Evolutionary conservation across 2,329 filamentous ascomycete genomes (phyloP), one percentile per base, ranked within the genome.

Genomic region (Acrodontium crateriforme): DNA sequence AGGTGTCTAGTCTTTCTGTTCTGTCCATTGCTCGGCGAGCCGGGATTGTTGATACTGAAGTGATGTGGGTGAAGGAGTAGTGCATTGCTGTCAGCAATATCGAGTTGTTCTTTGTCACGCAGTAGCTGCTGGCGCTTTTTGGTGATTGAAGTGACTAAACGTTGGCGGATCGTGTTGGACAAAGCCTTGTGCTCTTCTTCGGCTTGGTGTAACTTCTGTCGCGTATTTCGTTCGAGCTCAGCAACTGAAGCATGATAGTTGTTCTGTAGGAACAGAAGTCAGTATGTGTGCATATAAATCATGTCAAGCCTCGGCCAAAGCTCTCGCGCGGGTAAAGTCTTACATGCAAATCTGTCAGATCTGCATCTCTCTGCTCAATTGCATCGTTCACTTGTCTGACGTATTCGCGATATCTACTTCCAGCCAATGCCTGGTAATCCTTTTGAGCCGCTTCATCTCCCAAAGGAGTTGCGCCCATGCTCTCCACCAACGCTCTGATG

Each of bases 331-430:
- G 12, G 16, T 12, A n/a, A 2, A 19, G 7, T 5, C 71, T 48
- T 64, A 93, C 89, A 67, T 79, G 78, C 40, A 92, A 70, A 47
- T 77, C 71, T 5, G 79, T 76, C 48, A 95, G 59, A 44, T 85
- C 74, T 38, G 79, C 75, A 60, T 98, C 89, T 42, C 82, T 72
- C 46, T 82, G 71, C 55, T 95, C 85, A 40, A 93, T 74, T 6
- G 83, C 69, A 53, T 91, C 78, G 50, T 94, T 91, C 29, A 94
- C 71, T 36, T 87, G 74, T 41, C 82, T 72, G 12, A 89, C 73
- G 59, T 91, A 95, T 41, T 82, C 74, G 34, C 77, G 69, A 53
- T 93, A 94, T 48, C 78, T 73, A 45, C 76, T 81, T 2, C 89
- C 89, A 18, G 83, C 67, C 41, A 71, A 53, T 17, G 63, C 64